phyloP scores from a whole-genome alignment of 441 rosid genomes.

The Eutrema salsugineum region DNA sequence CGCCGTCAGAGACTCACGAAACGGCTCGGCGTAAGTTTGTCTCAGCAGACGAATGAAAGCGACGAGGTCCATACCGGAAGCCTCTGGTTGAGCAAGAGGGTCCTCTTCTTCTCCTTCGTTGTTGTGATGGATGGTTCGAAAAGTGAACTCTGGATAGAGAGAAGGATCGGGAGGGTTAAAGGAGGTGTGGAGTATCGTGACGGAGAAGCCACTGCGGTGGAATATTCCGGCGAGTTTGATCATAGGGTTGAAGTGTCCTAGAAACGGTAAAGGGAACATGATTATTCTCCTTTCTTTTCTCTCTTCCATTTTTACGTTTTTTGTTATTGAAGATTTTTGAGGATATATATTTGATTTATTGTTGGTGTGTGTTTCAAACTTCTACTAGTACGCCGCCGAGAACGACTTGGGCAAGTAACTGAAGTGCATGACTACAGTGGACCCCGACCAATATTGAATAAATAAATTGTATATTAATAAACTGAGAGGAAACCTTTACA shows the following conservation, averaged over 20 bases:
- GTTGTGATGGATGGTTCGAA: constrained; percentile 31
- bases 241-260: constrained; percentile 45
- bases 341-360: not conserved
- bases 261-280: constrained; percentile 37
- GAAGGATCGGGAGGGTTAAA: constrained; percentile 36
- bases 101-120: constrained; percentile 8
- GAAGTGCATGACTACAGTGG: too few species aligned
- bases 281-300: constrained; percentile 9
- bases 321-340: not conserved
- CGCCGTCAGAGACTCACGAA: constrained; percentile 29
- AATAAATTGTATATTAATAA: too few species aligned
- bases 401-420: not conserved
- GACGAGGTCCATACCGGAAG: constrained; percentile 18
- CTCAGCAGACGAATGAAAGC: constrained; percentile 27
- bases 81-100: constrained; percentile 12
- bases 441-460: too few species aligned
- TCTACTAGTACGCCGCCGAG: not conserved
- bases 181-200: constrained; percentile 35
- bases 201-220: constrained; percentile 42
- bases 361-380: not conserved
- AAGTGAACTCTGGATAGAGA: constrained; percentile 37
- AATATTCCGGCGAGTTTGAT: constrained; percentile 43
- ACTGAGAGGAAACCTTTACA: too few species aligned
- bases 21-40: constrained; percentile 28
- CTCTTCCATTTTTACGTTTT: constrained; percentile 11